These are phyloP conservation scores for Ophiocordyceps sinensis DNA, from an alignment of 2,329 filamentous ascomycete species.

Conservation along the genomic window DNA sequence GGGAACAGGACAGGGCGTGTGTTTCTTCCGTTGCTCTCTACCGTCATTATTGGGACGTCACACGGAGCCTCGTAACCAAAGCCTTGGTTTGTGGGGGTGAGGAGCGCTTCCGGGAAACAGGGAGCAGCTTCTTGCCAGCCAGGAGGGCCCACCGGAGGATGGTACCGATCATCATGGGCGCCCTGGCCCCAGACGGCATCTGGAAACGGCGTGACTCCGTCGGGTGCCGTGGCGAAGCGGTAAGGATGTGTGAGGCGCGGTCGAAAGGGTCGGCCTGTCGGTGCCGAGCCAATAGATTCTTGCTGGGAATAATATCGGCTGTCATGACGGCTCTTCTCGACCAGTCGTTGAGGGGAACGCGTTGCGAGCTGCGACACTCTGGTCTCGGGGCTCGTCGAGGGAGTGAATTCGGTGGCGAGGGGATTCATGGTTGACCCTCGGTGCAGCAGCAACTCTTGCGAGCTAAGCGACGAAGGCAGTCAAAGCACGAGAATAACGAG, in stretches of 20 bases:
- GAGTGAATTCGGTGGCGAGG: slow-evolving; percentile 12
- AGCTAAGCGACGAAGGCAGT: neutral
- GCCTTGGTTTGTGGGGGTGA: too few species aligned
- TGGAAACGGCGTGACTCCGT: too few species aligned
- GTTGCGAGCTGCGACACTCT: neutral
- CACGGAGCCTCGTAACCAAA: too few species aligned
- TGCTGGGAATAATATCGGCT: neutral
- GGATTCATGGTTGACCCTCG: slow-evolving; percentile 12
- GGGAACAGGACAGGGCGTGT: neutral
- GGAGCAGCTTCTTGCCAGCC: too few species aligned
- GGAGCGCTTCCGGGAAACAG: too few species aligned
- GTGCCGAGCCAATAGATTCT: neutral
- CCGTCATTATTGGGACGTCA: too few species aligned
- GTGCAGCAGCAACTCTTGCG: neutral
- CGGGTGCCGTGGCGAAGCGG: too few species aligned
- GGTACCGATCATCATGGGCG: too few species aligned
- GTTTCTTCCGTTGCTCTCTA: too few species aligned
- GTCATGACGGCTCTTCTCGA: neutral
- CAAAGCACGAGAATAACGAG: neutral
- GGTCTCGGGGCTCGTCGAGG: slow-evolving; percentile 3
- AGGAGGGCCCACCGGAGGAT: too few species aligned
- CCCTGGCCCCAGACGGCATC: too few species aligned
- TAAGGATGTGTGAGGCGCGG: too few species aligned
- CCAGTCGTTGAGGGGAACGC: neutral
- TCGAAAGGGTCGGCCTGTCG: neutral